Conservation (phyloP, 2,329 filamentous ascomycete species). For the Alternaria angustiovoidea region DNA sequence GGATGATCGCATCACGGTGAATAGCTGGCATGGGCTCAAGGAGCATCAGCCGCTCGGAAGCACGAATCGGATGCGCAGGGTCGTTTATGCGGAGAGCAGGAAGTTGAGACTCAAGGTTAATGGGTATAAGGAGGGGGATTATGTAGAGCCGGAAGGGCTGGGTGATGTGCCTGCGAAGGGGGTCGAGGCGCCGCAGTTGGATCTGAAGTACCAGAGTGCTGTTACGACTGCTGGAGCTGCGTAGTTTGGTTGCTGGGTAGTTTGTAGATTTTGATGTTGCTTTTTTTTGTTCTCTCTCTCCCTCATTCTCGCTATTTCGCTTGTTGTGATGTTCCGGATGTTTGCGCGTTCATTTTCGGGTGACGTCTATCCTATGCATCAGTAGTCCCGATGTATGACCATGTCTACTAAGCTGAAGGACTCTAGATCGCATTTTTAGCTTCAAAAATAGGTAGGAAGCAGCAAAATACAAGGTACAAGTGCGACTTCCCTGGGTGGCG, state of each 20-base stretch:
- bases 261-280: background rate
- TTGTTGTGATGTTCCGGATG: background rate
- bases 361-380: background rate
- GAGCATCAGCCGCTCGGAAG: slow-evolving; percentile 51
- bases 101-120: slow-evolving; percentile 52
- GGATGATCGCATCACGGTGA: slow-evolving; percentile 52
- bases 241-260: background rate
- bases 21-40: slow-evolving; percentile 53
- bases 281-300: background rate
- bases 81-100: slow-evolving; percentile 53
- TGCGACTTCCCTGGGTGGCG: background rate
- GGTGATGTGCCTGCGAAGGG: slow-evolving; percentile 45
- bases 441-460: background rate
- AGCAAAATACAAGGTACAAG: background rate
- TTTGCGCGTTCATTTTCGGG: background rate
- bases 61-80: slow-evolving; percentile 52
- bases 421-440: background rate
- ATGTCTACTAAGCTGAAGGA: background rate
- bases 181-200: slow-evolving; percentile 25
- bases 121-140: slow-evolving; percentile 46
- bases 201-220: slow-evolving; percentile 26
- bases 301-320: background rate
- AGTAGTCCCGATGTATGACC: too few species aligned
- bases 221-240: slow-evolving; percentile 25
- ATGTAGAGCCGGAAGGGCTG: slow-evolving; percentile 50